A percentile compares a stretch with the other conserved stretches of the same genome.
These are phyloP conservation scores for Diaporthe humulicola DNA, from an alignment of 2,329 filamentous ascomycete species.

Conservation along the genomic window DNA sequence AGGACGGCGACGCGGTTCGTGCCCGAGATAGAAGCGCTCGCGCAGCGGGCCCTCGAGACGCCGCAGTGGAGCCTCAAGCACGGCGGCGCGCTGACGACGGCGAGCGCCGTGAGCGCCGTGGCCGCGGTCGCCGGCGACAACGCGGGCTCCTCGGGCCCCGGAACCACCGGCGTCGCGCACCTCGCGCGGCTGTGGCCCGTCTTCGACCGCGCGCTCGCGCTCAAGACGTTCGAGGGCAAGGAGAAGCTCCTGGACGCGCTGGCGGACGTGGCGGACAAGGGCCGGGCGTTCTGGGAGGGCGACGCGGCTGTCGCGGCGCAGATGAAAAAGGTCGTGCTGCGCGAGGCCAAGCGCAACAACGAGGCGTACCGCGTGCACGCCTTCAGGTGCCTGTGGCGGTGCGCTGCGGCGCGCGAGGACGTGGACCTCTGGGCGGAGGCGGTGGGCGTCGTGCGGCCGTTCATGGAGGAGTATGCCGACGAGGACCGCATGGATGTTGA, in stretches of 20 bases:
- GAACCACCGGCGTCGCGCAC: conserved; percentile 57
- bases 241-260: conserved; percentile 86
- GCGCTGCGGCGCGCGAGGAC: conserved; percentile 77
- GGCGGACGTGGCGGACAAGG: conserved; percentile 80
- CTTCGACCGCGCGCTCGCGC: conserved; percentile 82
- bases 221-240: conserved; percentile 95
- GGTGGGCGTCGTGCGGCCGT: conserved; percentile 71
- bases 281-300: conserved; percentile 67
- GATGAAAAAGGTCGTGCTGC: conserved; percentile 83
- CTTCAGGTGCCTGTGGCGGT: conserved; percentile 78
- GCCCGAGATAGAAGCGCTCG: conserved; percentile 81
- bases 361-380: conserved; percentile 84
- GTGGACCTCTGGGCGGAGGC: conserved; percentile 79
- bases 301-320: conserved; percentile 68
- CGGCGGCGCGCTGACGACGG: conserved; percentile 84
- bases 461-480: conserved; percentile 70
- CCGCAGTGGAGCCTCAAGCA: conserved; percentile 93
- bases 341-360: conserved; percentile 94
- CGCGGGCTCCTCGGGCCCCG: conserved; percentile 51
- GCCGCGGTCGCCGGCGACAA: conserved; percentile 70
- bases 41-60: conserved; percentile 78
- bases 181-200: conserved; percentile 82
- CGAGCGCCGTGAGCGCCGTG: conserved; percentile 78
- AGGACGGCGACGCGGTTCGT: conserved; percentile 88
- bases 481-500: conserved; percentile 80